A percentile compares a stretch with the other conserved stretches of the same genome.
Conservation (phyloP, 495 filamentous ascomycete genomes). For the Antarctomyces pellizariae region DNA sequence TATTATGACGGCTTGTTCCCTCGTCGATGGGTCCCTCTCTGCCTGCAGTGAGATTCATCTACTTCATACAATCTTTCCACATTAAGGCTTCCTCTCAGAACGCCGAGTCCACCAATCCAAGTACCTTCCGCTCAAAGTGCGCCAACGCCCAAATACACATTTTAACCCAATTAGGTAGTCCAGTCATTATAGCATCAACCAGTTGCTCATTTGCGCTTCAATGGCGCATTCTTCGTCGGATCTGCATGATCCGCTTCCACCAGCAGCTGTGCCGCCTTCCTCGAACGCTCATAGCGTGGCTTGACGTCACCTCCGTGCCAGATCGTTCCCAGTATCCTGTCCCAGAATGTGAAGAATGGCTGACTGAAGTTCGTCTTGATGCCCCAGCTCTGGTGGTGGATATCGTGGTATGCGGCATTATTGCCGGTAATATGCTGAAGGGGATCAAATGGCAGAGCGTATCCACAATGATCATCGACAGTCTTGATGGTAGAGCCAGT, state of each 20-base stretch:
- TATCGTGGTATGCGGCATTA: conserved; percentile 88
- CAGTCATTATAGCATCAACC: too few relatives aligned
- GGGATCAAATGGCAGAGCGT: conserved; percentile 84
- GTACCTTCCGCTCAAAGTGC: too few relatives aligned
- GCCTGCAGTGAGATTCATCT: too few relatives aligned
- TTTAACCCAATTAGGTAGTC: too few relatives aligned
- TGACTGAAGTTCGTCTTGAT: conserved; percentile 68
- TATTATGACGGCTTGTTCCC: too few relatives aligned
- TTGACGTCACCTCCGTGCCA: conserved; percentile 34
- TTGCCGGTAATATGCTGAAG: conserved; percentile 77
- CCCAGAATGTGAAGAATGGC: conserved; percentile 78
- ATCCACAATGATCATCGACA: conserved; percentile 93
- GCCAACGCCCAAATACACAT: too few relatives aligned
- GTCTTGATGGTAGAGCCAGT: conserved; percentile 74
- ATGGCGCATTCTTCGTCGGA: too few relatives aligned
- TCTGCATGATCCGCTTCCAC: conserved; percentile 8
- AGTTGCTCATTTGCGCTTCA: too few relatives aligned
- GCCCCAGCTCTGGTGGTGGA: conserved; percentile 98
- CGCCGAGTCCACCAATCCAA: too few relatives aligned
- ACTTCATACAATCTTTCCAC: too few relatives aligned
- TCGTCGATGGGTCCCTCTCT: too few relatives aligned
- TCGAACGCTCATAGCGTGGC: conserved; percentile 6
- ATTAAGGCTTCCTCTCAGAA: too few relatives aligned
- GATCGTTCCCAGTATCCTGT: conserved; percentile 42
- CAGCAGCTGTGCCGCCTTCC: conserved; percentile 14